Evolutionary conservation across 176 grass and related monocot species (phyloP).

Genomic region (Melocanna baccifera): DNA sequence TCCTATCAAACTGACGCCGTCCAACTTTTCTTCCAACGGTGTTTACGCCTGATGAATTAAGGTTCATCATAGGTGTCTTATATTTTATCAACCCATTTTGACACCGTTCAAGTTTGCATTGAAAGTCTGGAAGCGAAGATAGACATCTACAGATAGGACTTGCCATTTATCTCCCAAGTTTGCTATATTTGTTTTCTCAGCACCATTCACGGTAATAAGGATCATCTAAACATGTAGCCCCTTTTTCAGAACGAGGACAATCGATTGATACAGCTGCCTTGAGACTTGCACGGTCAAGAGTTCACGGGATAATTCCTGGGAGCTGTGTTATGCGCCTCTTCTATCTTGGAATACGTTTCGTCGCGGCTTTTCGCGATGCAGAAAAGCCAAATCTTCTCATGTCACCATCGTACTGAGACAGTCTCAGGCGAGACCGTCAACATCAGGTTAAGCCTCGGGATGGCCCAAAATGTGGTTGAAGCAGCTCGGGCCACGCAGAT

Average conservation of each 20-base stretch:
- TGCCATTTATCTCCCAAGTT: neutral
- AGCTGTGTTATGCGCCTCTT: neutral
- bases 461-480: no score
- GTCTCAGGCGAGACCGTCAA: no score
- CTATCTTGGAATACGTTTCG: neutral
- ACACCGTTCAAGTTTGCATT: neutral
- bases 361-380: neutral
- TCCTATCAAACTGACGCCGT: no score
- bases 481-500: no score
- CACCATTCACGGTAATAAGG: neutral
- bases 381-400: no score
- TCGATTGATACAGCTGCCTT: neutral
- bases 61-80: neutral
- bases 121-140: neutral
- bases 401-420: no score
- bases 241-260: no score
- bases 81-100: neutral
- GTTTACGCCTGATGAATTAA: no score
- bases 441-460: no score
- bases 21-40: accelerated
- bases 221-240: neutral
- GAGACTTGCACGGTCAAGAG: neutral
- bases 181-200: neutral
- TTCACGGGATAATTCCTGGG: neutral
- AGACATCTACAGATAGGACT: neutral